Evolutionary conservation across 139 green algal genomes (phyloP).

Genomic region (Eudorina sp.): DNA sequence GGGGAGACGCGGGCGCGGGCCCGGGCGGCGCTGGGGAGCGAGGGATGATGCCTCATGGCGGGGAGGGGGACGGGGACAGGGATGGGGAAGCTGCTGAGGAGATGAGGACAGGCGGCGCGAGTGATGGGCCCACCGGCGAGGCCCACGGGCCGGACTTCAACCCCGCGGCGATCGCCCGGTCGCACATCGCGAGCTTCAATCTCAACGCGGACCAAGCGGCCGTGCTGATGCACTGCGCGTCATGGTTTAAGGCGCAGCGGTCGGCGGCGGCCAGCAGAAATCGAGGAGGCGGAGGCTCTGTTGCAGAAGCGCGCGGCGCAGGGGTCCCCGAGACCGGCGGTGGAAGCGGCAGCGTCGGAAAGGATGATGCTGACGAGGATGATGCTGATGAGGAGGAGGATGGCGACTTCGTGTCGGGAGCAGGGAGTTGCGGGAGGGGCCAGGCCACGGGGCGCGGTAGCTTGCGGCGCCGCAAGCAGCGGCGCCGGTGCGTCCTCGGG

Average conservation of each 20-base stretch:
- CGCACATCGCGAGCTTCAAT: constrained; percentile 45
- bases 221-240: constrained; percentile 60
- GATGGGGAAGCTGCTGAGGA: background rate
- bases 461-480: background rate
- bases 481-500: background rate
- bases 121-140: too few species aligned
- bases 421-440: background rate
- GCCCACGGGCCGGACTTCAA: background rate
- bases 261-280: background rate
- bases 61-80: background rate
- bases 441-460: background rate
- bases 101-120: too few species aligned
- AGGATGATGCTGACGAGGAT: background rate
- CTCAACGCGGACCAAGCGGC: constrained; percentile 78
- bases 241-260: constrained; percentile 55
- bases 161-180: background rate
- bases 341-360: background rate
- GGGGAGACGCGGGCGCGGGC: background rate
- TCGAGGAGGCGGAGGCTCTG: background rate
- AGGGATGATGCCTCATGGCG: too few species aligned
- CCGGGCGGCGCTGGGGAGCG: too few species aligned
- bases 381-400: background rate
- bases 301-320: background rate
- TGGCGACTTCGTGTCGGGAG: background rate
- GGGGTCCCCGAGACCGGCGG: background rate